These are phyloP conservation scores for Xylariaceae sp. DNA, from an alignment of 2,329 filamentous ascomycete species.

Conservation along the genomic window DNA sequence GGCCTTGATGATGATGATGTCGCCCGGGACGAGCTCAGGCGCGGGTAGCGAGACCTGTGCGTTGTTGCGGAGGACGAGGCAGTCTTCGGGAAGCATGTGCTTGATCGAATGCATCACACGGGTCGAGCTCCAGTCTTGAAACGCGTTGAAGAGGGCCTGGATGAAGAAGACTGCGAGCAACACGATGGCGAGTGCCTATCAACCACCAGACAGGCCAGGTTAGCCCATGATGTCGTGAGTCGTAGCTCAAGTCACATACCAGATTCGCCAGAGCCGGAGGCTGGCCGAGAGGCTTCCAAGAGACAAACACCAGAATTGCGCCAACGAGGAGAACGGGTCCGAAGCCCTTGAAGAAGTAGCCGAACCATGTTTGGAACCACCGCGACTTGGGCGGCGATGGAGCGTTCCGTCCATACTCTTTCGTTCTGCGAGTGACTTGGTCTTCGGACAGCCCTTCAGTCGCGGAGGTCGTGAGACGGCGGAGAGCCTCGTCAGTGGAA, in stretches of 20 bases:
- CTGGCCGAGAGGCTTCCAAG: constrained; percentile 69
- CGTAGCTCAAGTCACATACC: constrained; percentile 14
- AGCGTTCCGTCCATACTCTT: constrained; percentile 61
- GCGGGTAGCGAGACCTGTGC: constrained; percentile 44
- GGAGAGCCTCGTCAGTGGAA: constrained; percentile 50
- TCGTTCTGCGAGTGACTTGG: constrained; percentile 48
- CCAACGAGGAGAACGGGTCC: constrained; percentile 65
- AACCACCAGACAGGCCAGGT: neutral
- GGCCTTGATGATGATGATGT: constrained; percentile 61
- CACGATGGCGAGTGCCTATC: constrained; percentile 62
- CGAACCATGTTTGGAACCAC: constrained; percentile 51
- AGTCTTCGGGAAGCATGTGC: constrained; percentile 72
- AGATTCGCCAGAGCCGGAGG: constrained; percentile 65
- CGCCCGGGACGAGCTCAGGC: constrained; percentile 63
- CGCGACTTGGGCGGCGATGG: constrained; percentile 61
- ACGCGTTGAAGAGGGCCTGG: constrained; percentile 64
- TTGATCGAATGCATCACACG: constrained; percentile 76
- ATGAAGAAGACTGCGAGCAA: constrained; percentile 64
- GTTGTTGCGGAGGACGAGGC: constrained; percentile 58
- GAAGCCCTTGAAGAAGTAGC: constrained; percentile 75
- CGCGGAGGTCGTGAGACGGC: constrained; percentile 52
- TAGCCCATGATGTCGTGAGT: neutral
- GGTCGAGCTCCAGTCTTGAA: constrained; percentile 70
- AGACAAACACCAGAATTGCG: constrained; percentile 66
- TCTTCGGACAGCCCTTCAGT: constrained; percentile 54